These are phyloP conservation scores for Eurotiales sp. DNA, from an alignment of 2,329 filamentous ascomycete genomes.

Conservation along the genomic window DNA sequence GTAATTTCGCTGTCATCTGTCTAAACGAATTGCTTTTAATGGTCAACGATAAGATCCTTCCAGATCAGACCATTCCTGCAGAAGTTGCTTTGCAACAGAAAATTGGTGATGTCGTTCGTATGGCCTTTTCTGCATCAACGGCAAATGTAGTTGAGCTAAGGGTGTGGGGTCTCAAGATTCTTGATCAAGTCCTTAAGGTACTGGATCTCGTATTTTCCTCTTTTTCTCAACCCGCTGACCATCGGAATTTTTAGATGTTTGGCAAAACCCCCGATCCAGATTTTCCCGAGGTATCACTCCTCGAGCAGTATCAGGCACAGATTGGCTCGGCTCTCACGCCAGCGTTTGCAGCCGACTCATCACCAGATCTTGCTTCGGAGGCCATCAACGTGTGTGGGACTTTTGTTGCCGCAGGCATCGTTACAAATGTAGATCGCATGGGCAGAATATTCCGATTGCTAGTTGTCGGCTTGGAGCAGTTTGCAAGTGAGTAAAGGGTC, in stretches of 20 bases:
- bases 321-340: slow-evolving; percentile 95
- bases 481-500: slow-evolving; percentile 57
- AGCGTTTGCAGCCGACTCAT: slow-evolving; percentile 92
- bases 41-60: slow-evolving; percentile 72
- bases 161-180: slow-evolving; percentile 87
- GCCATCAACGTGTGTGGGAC: slow-evolving; percentile 97
- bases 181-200: slow-evolving; percentile 81
- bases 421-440: slow-evolving; percentile 98
- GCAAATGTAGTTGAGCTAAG: slow-evolving; percentile 86
- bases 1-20: slow-evolving; percentile 88
- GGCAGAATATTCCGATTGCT: slow-evolving; percentile 93
- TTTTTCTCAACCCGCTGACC: not conserved
- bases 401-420: slow-evolving; percentile 95
- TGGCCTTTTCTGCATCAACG: slow-evolving; percentile 96
- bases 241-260: slow-evolving; percentile 62
- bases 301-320: slow-evolving; percentile 98
- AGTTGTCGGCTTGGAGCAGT: slow-evolving; percentile 86
- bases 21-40: slow-evolving; percentile 77
- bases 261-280: slow-evolving; percentile 93
- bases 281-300: slow-evolving; percentile 91
- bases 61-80: slow-evolving; percentile 73
- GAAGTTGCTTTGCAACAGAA: slow-evolving; percentile 74
- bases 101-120: slow-evolving; percentile 88
- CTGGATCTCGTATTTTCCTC: not conserved
- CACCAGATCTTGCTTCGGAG: slow-evolving; percentile 89